phyloP scores from a whole-genome alignment of 805 yeast genomes.

The Maudiozyma serrabonitensis region DNA sequence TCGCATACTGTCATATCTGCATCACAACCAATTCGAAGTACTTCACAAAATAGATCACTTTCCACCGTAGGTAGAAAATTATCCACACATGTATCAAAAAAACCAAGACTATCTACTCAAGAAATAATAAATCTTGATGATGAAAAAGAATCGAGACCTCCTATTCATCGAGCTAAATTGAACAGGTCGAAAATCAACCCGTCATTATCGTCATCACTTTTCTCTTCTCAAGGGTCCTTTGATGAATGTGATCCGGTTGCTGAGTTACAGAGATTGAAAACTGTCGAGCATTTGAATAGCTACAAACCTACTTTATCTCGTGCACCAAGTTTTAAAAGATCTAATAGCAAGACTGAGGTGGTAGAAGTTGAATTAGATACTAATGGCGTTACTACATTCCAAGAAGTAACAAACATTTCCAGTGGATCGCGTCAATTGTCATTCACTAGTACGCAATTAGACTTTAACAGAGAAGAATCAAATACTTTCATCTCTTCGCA shows the following conservation, averaged over 20 bases:
- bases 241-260: conserved; percentile 25
- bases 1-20: neutral
- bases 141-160: neutral
- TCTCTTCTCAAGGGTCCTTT: conserved; percentile 25
- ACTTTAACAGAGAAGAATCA: neutral
- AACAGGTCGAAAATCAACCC: conserved; percentile 1
- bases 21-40: no score
- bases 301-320: conserved; percentile 12
- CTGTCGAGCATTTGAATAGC: conserved; percentile 17
- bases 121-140: neutral
- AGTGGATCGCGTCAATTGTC: conserved; percentile 12
- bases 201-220: conserved; percentile 7
- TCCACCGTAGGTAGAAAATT: neutral
- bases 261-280: conserved; percentile 14
- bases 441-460: conserved; percentile 8
- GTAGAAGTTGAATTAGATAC: conserved; percentile 3
- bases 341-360: conserved; percentile 5
- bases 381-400: neutral
- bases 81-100: neutral
- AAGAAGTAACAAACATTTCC: conserved; percentile 7
- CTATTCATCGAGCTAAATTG: neutral
- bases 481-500: neutral
- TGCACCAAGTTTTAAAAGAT: conserved; percentile 7
- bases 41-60: neutral
- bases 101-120: no score